These are phyloP conservation scores for Aspergillus quadrilineatus DNA, from an alignment of 2,329 filamentous ascomycete species.

Conservation along the genomic window DNA sequence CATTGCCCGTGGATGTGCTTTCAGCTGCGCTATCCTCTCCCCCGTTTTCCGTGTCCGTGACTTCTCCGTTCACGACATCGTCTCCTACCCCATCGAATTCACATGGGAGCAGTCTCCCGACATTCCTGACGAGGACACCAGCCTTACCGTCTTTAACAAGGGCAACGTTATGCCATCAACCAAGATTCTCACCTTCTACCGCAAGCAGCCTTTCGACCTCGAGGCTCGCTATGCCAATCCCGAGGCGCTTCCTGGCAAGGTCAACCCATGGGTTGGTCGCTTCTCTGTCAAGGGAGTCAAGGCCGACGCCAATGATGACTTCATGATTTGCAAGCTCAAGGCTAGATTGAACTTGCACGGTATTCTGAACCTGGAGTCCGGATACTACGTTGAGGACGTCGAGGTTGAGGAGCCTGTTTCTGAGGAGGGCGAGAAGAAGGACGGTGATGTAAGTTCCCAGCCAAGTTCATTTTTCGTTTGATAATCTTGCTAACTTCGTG, in stretches of 20 bases:
- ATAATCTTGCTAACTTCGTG: constrained; percentile 21
- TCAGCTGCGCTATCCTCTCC: constrained; percentile 95
- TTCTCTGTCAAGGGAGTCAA: constrained; percentile 99
- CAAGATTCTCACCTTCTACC: constrained; percentile 99
- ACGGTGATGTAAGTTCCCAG: constrained; percentile 48
- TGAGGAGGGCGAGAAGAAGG: constrained; percentile 58
- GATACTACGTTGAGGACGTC: constrained; percentile 96
- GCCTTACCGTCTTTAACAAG: constrained; percentile 94
- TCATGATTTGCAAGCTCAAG: constrained; percentile 99
- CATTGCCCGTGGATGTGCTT: constrained; percentile 90
- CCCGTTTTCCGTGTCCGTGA: constrained; percentile 98
- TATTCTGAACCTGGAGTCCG: constrained; percentile 91
- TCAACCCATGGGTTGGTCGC: constrained; percentile 90
- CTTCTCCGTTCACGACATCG: constrained; percentile 95
- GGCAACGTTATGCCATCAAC: constrained; percentile 96
- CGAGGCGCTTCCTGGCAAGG: constrained; percentile 81
- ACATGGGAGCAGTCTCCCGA: constrained; percentile 98
- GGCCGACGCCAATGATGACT: constrained; percentile 88
- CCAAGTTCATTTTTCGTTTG: neutral
- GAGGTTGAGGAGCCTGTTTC: constrained; percentile 93
- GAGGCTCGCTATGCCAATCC: constrained; percentile 92
- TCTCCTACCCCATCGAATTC: constrained; percentile 98
- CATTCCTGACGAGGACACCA: constrained; percentile 97
- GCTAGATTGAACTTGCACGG: constrained; percentile 95
- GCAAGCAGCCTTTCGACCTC: constrained; percentile 94